Evolutionary conservation across 306 rosid species (phyloP), one percentile per base, ranked within the genome.

Genomic region (Purshia tridentata): DNA sequence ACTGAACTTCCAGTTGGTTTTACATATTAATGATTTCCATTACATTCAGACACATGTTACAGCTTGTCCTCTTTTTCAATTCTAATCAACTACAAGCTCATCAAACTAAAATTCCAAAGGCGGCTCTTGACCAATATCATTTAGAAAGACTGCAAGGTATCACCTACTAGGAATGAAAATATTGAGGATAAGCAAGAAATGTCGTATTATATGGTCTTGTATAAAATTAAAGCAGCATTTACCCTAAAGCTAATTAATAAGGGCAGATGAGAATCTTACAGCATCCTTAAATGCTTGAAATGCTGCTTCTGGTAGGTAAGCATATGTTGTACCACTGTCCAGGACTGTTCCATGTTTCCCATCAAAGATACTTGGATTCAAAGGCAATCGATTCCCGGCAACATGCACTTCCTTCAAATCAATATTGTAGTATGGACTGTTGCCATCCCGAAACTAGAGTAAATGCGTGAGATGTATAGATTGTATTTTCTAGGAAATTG

Each of bases 401-500:
- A 95, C 96, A 79, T 83, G 87, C 44, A 95, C 79, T 84, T 83
- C 97, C 97, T 90, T 95, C 96, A 95, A 79, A 81, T 91, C 83
- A 66, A 95, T 77, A 86, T 95, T 95, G 91, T 95, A 95, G 76
- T 95, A 95, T 75, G 96, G 96, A 87, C 99, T 95, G 99, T 95
- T 62, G 88, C 87, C 99, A 95, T 86, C 95, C 98, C 98, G 53
- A 95, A 89, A 95, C 98, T 91, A 95, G 91, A 90, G 99, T 95
- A 91, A 91, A 95, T 91, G 96, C 64, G 89, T 84, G 90, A 94
- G 91, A 88, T 87, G 83, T 80, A 86, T 81, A 80, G 78, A 88
- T 86, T 84, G 89, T 89, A 88, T 76, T 78, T 82, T 77, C 74
- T 80, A 77, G 80, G 88, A 67, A 78, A 80, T 85, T 81, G 76